phyloP scores from a whole-genome alignment of 441 rosid genomes.

The Populus hybrid region DNA sequence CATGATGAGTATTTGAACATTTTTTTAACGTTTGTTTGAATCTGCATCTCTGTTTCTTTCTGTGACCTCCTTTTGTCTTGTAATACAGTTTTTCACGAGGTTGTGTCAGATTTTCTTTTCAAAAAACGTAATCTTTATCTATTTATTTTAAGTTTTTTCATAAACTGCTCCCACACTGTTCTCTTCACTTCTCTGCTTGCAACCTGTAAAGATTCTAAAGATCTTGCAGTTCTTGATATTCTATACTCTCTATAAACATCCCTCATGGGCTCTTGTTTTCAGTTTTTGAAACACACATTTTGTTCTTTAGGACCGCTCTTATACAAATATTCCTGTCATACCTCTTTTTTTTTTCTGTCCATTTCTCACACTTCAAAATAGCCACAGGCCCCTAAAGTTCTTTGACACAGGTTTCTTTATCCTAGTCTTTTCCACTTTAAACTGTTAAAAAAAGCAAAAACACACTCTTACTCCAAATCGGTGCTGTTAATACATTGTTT shows the following conservation, averaged over 20 bases:
- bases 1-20: not conserved
- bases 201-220: slow-evolving; percentile 54
- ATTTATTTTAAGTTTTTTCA: slow-evolving; percentile 17
- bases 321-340: slow-evolving; percentile 3
- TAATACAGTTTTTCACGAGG: slow-evolving; percentile 76
- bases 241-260: slow-evolving; percentile 14
- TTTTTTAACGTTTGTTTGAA: not conserved
- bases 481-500: slow-evolving; percentile 1
- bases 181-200: slow-evolving; percentile 50
- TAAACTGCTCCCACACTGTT: slow-evolving; percentile 18
- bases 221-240: slow-evolving; percentile 17
- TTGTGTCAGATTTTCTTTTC: slow-evolving; percentile 67
- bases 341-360: not conserved
- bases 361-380: slow-evolving; percentile 6
- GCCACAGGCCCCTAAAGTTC: slow-evolving; percentile 4
- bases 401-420: slow-evolving; percentile 22
- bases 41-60: slow-evolving; percentile 33
- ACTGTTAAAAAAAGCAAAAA: not conserved
- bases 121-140: slow-evolving; percentile 23
- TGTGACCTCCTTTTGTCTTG: slow-evolving; percentile 72
- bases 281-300: slow-evolving; percentile 26
- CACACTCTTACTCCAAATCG: not conserved
- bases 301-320: slow-evolving; percentile 20
- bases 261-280: slow-evolving; percentile 23
- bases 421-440: slow-evolving; percentile 4